phyloP scores from a whole-genome alignment of 257 asterid genomes.

The Rauvolfia tetraphylla region DNA sequence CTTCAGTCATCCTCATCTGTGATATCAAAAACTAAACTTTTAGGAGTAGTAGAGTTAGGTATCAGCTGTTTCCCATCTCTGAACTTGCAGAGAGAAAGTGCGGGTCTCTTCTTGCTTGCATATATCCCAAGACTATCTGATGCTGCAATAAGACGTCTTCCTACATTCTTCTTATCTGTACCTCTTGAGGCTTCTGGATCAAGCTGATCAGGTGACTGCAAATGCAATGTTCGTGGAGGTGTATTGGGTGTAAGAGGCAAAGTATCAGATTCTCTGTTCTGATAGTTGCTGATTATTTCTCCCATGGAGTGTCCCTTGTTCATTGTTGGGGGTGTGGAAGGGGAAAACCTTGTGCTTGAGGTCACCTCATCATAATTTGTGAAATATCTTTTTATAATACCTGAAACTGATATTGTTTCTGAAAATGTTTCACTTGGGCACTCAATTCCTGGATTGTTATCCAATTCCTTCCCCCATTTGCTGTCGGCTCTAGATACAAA shows the following conservation, averaged over 20 bases:
- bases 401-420: slow-evolving; percentile 52
- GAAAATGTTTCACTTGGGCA: slow-evolving; percentile 33
- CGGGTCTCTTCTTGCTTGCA: slow-evolving; percentile 20
- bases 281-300: slow-evolving; percentile 6
- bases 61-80: slow-evolving; percentile 13
- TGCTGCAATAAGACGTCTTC: slow-evolving; percentile 47
- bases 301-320: slow-evolving; percentile 15
- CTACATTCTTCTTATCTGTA: slow-evolving; percentile 33
- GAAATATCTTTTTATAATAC: slow-evolving; percentile 58
- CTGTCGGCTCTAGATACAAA: slow-evolving; percentile 9
- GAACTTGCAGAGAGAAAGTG: slow-evolving; percentile 31
- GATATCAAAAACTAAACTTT: slow-evolving; percentile 8
- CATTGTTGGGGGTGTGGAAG: background rate
- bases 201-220: slow-evolving; percentile 6
- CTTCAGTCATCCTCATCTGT: background rate
- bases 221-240: slow-evolving; percentile 8
- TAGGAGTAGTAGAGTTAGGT: slow-evolving; percentile 5
- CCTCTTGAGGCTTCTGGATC: slow-evolving; percentile 16
- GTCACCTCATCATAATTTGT: slow-evolving; percentile 49
- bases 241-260: slow-evolving; percentile 15
- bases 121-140: slow-evolving; percentile 37
- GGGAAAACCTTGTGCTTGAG: slow-evolving; percentile 26
- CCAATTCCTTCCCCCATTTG: slow-evolving; percentile 5
- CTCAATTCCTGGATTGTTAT: slow-evolving; percentile 17
- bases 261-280: background rate